phyloP scores from a whole-genome alignment of 164 flowering plant species.

The Euptelea pleiosperma region DNA sequence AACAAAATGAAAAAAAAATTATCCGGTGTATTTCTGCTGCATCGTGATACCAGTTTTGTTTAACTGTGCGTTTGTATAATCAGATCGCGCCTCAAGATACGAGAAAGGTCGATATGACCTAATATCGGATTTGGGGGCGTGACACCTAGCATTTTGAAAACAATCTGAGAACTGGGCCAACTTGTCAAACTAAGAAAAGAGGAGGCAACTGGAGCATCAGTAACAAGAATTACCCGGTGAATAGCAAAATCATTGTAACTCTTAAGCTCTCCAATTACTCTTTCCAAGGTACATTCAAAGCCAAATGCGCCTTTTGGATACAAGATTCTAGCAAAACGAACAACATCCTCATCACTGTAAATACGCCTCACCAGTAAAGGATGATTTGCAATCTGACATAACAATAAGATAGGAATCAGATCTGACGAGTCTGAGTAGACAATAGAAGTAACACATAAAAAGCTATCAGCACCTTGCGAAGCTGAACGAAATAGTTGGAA shows the following conservation, averaged over 20 bases:
- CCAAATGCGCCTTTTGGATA: conserved; percentile 90
- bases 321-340: conserved; percentile 66
- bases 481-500: conserved; percentile 83
- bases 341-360: conserved; percentile 74
- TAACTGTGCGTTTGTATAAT: no score
- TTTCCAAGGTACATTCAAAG: conserved; percentile 76
- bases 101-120: no score
- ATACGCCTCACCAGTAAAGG: conserved; percentile 88
- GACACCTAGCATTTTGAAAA: neutral
- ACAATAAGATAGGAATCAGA: conserved; percentile 15
- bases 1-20: no score
- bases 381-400: conserved; percentile 88
- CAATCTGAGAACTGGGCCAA: neutral
- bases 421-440: neutral
- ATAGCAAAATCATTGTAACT: conserved; percentile 80
- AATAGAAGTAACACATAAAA: neutral
- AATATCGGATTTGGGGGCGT: no score
- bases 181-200: neutral
- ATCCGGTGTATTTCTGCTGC: no score
- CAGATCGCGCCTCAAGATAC: no score
- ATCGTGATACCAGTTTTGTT: no score
- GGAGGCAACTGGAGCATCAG: neutral
- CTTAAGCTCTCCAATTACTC: conserved; percentile 82
- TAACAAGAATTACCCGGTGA: conserved; percentile 58
- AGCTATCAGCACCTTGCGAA: conserved; percentile 66